These are phyloP conservation scores for Bruguiera gymnorhiza DNA, from an alignment of 345 rosid species.

Conservation along the genomic window DNA sequence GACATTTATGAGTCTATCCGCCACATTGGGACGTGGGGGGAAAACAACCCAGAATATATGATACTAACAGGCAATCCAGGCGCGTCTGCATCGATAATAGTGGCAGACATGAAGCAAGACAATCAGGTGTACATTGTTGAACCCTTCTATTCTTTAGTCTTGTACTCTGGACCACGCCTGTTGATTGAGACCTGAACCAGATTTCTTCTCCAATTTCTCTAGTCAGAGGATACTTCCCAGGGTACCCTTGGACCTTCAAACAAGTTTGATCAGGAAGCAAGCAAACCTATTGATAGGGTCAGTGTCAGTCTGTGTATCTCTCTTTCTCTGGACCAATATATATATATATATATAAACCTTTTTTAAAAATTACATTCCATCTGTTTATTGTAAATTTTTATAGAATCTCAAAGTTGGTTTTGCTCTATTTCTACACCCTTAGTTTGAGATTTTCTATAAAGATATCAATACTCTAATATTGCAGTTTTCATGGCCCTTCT, in stretches of 20 bases:
- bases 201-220: conserved; percentile 24
- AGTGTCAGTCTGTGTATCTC: conserved; percentile 3
- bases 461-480: background rate
- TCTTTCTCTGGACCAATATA: background rate
- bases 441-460: background rate
- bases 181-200: conserved; percentile 17
- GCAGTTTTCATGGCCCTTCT: background rate
- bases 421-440: background rate
- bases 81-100: conserved; percentile 22
- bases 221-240: conserved; percentile 88
- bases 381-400: background rate
- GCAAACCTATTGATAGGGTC: conserved; percentile 73
- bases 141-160: conserved; percentile 12
- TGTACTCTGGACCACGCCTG: background rate
- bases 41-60: conserved; percentile 42
- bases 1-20: conserved; percentile 65
- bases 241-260: conserved; percentile 51
- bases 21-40: conserved; percentile 86
- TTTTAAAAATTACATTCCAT: background rate
- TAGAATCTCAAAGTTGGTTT: background rate
- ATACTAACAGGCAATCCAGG: conserved; percentile 18
- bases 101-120: conserved; percentile 51
- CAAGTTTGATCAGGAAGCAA: conserved; percentile 80
- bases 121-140: conserved; percentile 50
- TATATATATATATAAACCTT: background rate